Conservation (phyloP, 2,329 filamentous ascomycete species). For the Talaromyces marneffei region DNA sequence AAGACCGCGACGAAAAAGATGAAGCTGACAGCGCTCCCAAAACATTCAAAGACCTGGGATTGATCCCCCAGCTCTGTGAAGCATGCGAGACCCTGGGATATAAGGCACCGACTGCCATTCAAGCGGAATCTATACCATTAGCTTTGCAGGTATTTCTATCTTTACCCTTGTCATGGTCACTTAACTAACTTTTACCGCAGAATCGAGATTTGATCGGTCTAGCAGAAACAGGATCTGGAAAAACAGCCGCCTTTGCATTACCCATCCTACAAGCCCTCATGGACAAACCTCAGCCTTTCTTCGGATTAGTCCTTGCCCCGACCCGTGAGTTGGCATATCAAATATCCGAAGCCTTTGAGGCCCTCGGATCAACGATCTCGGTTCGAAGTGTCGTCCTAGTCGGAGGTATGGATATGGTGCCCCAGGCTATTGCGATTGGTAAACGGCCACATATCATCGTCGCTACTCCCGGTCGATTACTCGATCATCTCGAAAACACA, state of each 20-base stretch:
- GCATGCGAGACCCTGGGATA: constrained; percentile 78
- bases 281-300: constrained; percentile 77
- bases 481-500: constrained; percentile 94
- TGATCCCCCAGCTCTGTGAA: constrained; percentile 82
- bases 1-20: constrained; percentile 7
- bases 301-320: constrained; percentile 84
- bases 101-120: constrained; percentile 82
- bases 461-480: constrained; percentile 78
- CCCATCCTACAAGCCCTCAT: constrained; percentile 88
- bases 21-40: constrained; percentile 26
- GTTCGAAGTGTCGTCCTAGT: constrained; percentile 81
- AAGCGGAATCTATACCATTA: constrained; percentile 73
- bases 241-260: constrained; percentile 90
- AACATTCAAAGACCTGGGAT: constrained; percentile 56
- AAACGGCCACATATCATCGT: constrained; percentile 95
- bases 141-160: constrained; percentile 56
- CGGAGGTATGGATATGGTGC: constrained; percentile 92
- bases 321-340: constrained; percentile 91
- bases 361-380: constrained; percentile 79
- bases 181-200: neutral
- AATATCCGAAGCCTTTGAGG: constrained; percentile 82
- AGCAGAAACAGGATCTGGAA: constrained; percentile 91
- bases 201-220: constrained; percentile 83
- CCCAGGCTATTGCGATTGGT: constrained; percentile 83
- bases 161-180: neutral